phyloP scores from a whole-genome alignment of 805 yeast species.

The Metschnikowia reukaufii region DNA sequence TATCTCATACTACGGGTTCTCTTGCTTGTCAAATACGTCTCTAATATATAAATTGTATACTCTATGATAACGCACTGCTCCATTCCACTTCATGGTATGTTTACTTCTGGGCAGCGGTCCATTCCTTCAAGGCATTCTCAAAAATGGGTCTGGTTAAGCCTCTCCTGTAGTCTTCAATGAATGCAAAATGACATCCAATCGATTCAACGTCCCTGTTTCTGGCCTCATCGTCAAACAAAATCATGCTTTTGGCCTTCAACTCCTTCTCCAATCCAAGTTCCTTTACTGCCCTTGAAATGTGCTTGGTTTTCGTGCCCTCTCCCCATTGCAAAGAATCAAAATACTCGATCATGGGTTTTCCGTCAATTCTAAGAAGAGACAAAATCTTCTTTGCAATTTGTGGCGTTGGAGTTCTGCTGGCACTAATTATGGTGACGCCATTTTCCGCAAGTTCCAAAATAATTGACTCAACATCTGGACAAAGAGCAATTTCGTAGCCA shows the following conservation, averaged over 20 bases:
- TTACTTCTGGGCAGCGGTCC: constrained; percentile 20
- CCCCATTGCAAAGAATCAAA: constrained; percentile 73
- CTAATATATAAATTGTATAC: constrained; percentile 7
- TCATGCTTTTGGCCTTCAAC: constrained; percentile 40
- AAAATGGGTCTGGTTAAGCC: constrained; percentile 62
- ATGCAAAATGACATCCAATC: constrained; percentile 69
- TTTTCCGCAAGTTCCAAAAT: constrained; percentile 50
- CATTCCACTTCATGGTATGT: background rate
- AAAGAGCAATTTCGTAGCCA: constrained; percentile 59
- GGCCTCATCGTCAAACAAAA: constrained; percentile 75
- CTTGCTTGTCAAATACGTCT: constrained; percentile 5
- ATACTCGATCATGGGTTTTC: constrained; percentile 48
- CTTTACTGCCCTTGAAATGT: constrained; percentile 50
- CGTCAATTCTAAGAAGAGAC: constrained; percentile 50
- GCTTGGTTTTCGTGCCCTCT: constrained; percentile 57
- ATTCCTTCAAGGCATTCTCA: constrained; percentile 40
- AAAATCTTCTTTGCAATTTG: constrained; percentile 68
- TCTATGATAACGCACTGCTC: background rate
- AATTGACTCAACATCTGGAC: constrained; percentile 66
- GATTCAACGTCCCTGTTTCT: constrained; percentile 74
- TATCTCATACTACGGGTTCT: constrained; percentile 9
- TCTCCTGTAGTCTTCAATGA: constrained; percentile 53
- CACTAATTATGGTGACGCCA: constrained; percentile 58
- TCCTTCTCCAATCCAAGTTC: constrained; percentile 49
- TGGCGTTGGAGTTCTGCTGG: constrained; percentile 80